Conservation (phyloP, 2,329 filamentous ascomycete species). For the Pezicula rhizophila region DNA sequence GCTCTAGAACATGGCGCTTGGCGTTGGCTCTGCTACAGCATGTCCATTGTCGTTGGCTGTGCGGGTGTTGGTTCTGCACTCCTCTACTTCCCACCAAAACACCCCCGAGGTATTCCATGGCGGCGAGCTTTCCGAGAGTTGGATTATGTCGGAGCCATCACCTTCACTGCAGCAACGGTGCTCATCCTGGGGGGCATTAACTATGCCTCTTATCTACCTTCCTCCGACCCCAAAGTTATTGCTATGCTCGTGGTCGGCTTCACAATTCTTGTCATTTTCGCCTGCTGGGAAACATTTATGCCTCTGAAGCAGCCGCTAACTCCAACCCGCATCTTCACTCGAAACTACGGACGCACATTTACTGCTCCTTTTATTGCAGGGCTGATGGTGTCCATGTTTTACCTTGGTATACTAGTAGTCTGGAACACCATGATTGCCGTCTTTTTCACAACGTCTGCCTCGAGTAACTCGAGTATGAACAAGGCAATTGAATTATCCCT, state of each 20-base stretch:
- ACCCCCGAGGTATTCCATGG: conserved; percentile 29
- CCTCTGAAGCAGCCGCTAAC: conserved; percentile 1
- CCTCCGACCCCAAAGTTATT: conserved; percentile 31
- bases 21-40: conserved; percentile 41
- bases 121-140: conserved; percentile 30
- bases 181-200: conserved; percentile 35
- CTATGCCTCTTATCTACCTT: conserved; percentile 31
- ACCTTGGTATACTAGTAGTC: neutral
- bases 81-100: conserved; percentile 29
- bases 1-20: conserved; percentile 32
- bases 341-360: neutral
- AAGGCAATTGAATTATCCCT: conserved; percentile 33
- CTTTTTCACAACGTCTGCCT: neutral
- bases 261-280: conserved; percentile 29
- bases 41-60: conserved; percentile 32
- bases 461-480: too few relatives aligned
- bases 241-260: conserved; percentile 32
- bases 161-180: conserved; percentile 31
- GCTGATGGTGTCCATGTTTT: neutral
- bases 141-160: conserved; percentile 28
- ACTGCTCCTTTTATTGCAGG: neutral
- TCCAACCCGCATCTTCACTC: neutral
- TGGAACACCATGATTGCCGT: neutral
- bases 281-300: conserved; percentile 28
- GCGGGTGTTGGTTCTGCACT: conserved; percentile 26